Evolutionary conservation across 2,329 filamentous ascomycete genomes (phyloP), one percentile per base, ranked within the genome.

Genomic region (Colletotrichum lupini): DNA sequence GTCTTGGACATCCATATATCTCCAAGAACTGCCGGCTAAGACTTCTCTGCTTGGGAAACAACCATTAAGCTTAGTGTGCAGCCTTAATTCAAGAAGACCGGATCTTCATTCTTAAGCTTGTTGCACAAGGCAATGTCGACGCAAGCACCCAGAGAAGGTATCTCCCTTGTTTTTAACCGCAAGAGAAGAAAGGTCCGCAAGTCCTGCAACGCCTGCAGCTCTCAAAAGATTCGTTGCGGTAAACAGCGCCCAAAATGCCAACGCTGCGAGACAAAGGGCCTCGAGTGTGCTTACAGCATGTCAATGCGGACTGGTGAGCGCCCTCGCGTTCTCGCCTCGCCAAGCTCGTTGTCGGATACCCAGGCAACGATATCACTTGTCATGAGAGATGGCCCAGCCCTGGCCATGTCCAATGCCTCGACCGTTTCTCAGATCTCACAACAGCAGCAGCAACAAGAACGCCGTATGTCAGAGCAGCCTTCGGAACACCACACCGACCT

Each of bases 301-400:
- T 67, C 65, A 6, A 67, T 67, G 65, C 65, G 65, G 3, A 67
- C 65, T 6, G 65, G 65, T 12, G 65, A 67, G 42, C 65, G 65
- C 19, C 42, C 65, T 37, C 56, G 65, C 6, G 28, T 60, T 4
- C 55, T 61, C 3, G 56, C 42, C 22, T 67, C 65, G 8, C 28
- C 56, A 3, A 24, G 19, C 14, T 46, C 37, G 26, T 30, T 52
- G 8, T 59, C 57, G 8, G 37, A 61, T 26, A 22, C 24, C 7
- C 56, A 9, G 26, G 56, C 19, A 19, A 35, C 65, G 7, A 55
- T 59, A 8, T 53, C 65, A 19, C 55, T 30, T 24, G 55, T 35
- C 1, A 24, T 59, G n/a, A 16, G 65, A 28, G 56, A 67, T 4
- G 42, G 37, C 22, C 56, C 56, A 11, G 22, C 19, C 22, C 37